Conservation (phyloP, 2,329 filamentous ascomycete genomes). For the Bipolaris gigantea region DNA sequence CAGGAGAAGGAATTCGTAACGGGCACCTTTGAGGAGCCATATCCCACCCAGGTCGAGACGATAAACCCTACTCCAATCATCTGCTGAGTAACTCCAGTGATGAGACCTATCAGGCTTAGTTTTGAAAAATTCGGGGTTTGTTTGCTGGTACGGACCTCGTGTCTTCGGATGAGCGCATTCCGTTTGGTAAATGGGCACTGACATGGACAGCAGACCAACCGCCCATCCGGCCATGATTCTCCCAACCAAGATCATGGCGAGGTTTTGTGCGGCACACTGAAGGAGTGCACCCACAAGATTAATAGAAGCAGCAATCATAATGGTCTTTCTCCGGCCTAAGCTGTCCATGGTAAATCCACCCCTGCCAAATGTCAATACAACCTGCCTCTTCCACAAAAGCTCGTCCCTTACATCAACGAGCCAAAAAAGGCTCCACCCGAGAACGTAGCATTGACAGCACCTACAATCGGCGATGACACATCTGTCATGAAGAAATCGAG, state of each 20-base stretch:
- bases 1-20: conserved; percentile 44
- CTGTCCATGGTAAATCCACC: conserved; percentile 63
- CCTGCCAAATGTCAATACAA: conserved; percentile 21
- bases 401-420: conserved; percentile 48
- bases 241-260: conserved; percentile 61
- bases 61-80: conserved; percentile 62
- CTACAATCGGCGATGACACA: conserved; percentile 56
- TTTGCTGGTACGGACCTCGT: conserved; percentile 47
- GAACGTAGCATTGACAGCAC: conserved; percentile 67
- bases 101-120: conserved; percentile 41
- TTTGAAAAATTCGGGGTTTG: not conserved
- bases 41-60: conserved; percentile 57
- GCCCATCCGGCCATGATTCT: conserved; percentile 63
- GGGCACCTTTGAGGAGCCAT: conserved; percentile 45
- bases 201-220: conserved; percentile 61
- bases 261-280: conserved; percentile 59
- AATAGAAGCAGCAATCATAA: conserved; percentile 62
- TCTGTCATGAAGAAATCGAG: conserved; percentile 59
- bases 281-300: conserved; percentile 61
- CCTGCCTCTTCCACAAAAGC: not conserved
- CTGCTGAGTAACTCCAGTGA: conserved; percentile 61
- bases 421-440: conserved; percentile 61
- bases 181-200: conserved; percentile 65
- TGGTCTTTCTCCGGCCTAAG: conserved; percentile 62
- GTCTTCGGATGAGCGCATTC: conserved; percentile 63